Evolutionary conservation across 495 filamentous ascomycete species (phyloP).

Genomic region (Glonium stellatum): DNA sequence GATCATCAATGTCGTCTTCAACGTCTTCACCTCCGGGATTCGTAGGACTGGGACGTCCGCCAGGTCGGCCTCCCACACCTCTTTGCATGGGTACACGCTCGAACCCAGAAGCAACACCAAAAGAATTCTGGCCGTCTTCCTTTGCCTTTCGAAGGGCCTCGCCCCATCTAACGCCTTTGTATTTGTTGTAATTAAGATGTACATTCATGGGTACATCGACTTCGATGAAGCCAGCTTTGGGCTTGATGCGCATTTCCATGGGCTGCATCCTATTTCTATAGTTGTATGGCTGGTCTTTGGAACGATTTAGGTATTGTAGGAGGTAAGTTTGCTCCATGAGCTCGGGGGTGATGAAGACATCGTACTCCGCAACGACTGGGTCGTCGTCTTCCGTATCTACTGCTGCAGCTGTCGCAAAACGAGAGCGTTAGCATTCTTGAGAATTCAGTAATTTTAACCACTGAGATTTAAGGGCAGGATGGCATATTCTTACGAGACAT

Average conservation of each 20-base stretch:
- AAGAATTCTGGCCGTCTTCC: slow-evolving; percentile 52
- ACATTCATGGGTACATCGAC: slow-evolving; percentile 64
- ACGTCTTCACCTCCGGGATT: slow-evolving; percentile 32
- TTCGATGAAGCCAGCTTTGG: slow-evolving; percentile 61
- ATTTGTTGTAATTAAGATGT: slow-evolving; percentile 54
- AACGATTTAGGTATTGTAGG: slow-evolving; percentile 63
- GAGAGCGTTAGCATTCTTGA: not conserved
- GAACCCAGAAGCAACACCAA: slow-evolving; percentile 53
- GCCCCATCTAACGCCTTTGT: slow-evolving; percentile 59
- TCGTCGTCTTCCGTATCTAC: slow-evolving; percentile 40
- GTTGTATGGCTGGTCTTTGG: slow-evolving; percentile 49
- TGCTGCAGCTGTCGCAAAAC: not conserved
- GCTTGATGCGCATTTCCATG: slow-evolving; percentile 57
- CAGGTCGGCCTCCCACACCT: slow-evolving; percentile 5
- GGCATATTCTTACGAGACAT: slow-evolving; percentile 3
- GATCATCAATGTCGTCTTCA: slow-evolving; percentile 38
- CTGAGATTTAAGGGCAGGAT: not conserved
- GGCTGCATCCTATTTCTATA: slow-evolving; percentile 49
- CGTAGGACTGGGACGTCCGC: slow-evolving; percentile 5
- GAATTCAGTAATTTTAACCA: not conserved
- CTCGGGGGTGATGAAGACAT: slow-evolving; percentile 50
- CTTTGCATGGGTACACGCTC: slow-evolving; percentile 19
- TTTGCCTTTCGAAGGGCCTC: slow-evolving; percentile 56
- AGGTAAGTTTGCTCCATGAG: slow-evolving; percentile 44
- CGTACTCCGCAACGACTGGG: slow-evolving; percentile 54